A percentile compares a stretch with the other conserved stretches of the same genome.
These are phyloP conservation scores for Ambrosia artemisiifolia DNA, from an alignment of 129 eudicot species.

Conservation along the genomic window DNA sequence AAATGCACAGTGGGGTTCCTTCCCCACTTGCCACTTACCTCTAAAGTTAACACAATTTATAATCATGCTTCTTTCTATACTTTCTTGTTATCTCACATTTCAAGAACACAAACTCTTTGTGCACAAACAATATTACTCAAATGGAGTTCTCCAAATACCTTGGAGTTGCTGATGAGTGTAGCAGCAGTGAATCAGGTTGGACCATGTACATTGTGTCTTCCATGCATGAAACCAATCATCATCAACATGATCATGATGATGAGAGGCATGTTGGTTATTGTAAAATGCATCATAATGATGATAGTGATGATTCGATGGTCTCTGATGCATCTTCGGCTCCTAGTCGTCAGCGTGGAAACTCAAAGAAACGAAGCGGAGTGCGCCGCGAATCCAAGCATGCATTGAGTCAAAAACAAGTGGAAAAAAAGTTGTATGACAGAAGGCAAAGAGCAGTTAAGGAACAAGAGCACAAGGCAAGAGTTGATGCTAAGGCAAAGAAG, in stretches of 20 bases:
- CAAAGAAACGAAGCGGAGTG: conserved; percentile 22
- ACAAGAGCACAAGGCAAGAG: conserved; percentile 13
- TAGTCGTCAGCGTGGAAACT: conserved; percentile 37
- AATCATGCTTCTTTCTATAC: conserved; percentile 26
- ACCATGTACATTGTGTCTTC: conserved; percentile 71
- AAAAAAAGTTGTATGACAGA: conserved; percentile 37
- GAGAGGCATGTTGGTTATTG: conserved; percentile 21
- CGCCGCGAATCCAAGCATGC: conserved; percentile 27
- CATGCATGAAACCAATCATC: conserved; percentile 25
- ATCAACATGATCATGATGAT: conserved; percentile 16
- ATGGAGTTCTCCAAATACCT: conserved; percentile 48
- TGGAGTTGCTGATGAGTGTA: conserved; percentile 50
- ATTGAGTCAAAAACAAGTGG: conserved; percentile 38
- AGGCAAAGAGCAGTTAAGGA: conserved; percentile 39
- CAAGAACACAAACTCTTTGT: conserved; percentile 1
- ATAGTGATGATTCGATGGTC: conserved; percentile 74
- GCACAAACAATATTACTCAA: neutral
- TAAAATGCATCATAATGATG: conserved; percentile 34
- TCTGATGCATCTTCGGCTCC: conserved; percentile 90
- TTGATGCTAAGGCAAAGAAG: conserved; percentile 39
- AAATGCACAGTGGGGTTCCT: conserved; percentile 45
- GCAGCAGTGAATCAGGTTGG: conserved; percentile 94
- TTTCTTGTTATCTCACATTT: conserved; percentile 7
- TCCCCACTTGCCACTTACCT: conserved; percentile 34
- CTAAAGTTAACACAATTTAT: conserved; percentile 37